phyloP scores from a whole-genome alignment of 2,329 filamentous ascomycete species.

The Didymella exigua region DNA sequence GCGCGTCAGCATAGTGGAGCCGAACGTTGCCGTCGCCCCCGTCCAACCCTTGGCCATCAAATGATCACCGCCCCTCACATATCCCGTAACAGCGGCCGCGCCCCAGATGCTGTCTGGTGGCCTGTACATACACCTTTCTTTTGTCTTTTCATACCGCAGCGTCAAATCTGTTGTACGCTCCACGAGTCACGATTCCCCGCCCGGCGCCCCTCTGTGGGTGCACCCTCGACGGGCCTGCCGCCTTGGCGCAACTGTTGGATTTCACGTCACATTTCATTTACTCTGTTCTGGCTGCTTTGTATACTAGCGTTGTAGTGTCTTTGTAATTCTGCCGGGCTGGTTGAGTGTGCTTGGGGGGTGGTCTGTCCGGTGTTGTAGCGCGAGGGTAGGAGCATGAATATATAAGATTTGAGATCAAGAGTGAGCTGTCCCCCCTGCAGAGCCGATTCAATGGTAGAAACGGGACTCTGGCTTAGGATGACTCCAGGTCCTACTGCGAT shows the following conservation, averaged over 20 bases:
- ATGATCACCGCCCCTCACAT: neutral
- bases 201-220: conserved; percentile 1
- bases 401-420: no score
- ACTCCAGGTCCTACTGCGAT: no score
- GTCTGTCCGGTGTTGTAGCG: conserved; percentile 1
- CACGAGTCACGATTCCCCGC: conserved; percentile 2
- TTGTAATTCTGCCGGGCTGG: conserved; percentile 4
- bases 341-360: neutral
- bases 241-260: neutral
- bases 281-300: neutral
- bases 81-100: neutral
- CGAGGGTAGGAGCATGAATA: neutral
- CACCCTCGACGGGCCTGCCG: neutral
- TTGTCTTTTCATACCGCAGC: neutral
- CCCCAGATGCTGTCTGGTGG: neutral
- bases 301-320: conserved; percentile 9
- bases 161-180: conserved; percentile 1
- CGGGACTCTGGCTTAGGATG: no score
- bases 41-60: conserved; percentile 7
- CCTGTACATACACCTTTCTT: conserved; percentile 4
- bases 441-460: no score
- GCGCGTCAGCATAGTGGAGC: neutral
- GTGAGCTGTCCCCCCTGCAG: no score
- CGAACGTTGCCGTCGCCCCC: neutral
- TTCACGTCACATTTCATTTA: neutral